Base-by-base conservation (phyloP, 1,139 yeast species). In the Nakaseomyces kungkrabaensis region DNA sequence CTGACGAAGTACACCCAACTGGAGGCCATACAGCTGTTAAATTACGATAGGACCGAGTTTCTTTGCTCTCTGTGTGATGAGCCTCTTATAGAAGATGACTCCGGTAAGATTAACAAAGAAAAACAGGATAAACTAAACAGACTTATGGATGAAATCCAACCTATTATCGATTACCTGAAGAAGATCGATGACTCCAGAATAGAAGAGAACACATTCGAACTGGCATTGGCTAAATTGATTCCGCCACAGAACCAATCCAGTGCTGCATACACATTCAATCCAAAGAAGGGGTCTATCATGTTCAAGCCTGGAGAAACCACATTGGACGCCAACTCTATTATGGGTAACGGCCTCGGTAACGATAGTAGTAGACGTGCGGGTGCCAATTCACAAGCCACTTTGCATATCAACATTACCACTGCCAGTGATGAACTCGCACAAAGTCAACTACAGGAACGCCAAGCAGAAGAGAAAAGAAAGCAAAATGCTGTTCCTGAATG, bases 401-500 rank as follows among this genome's bases (percentile, higher is more conserved):
- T 90, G 56, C 92, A 88, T 65, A 96, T 94, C 55, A 84, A 88
- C 55, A 89, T 92, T 66, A 85, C 97, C 4, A 90, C 96, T 1
- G 88, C 68, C 24, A 68, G 85, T 62, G 95, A 86, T 65, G 97
- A 89, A 63, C 81, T 82, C 55, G 78, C 79, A 56, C 82, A 77
- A 60, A 73, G 78, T 51, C 89, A 82, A 61, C 75, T 78, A 58
- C 76, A 75, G 64, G 85, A 79, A 57, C 76, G 79, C 62, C 90
- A 83, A 59, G 79, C 75, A 56, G 76, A 81, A 74, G 79, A 82
- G 76, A 86, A 84, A 66, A 78, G 90, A 65, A 85, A 86, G 63
- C 96, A 90, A 67, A 92, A 94, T 65, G 97, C 96, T 1, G 74
- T 92, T 58, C 98, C 99, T 9, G 82, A 95, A 26, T 92, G 99